Conservation (phyloP, 257 asterid genomes). For the Perilla frutescens region DNA sequence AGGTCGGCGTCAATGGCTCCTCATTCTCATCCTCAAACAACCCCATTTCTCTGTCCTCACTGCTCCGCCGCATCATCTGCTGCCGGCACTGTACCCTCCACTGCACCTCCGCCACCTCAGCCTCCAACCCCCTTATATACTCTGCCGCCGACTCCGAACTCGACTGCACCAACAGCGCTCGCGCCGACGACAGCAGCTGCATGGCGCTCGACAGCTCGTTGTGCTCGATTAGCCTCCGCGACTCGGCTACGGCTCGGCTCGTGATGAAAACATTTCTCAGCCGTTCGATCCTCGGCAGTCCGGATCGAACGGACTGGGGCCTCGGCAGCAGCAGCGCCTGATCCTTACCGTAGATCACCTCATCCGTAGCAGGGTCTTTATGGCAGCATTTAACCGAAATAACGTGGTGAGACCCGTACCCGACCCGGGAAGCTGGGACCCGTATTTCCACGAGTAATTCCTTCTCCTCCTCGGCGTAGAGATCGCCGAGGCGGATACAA, state of each 20-base stretch:
- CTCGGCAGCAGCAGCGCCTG: conserved; percentile 64
- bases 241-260: conserved; percentile 79
- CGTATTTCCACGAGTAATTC: conserved; percentile 67
- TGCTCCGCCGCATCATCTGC: conserved; percentile 40
- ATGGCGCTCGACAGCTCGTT: conserved; percentile 65
- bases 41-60: conserved; percentile 45
- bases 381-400: conserved; percentile 57
- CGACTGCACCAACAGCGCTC: conserved; percentile 63
- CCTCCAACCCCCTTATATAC: conserved; percentile 57
- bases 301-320: conserved; percentile 61
- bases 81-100: conserved; percentile 58
- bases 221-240: conserved; percentile 68
- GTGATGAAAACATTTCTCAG: conserved; percentile 65
- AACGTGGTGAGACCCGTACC: conserved; percentile 69
- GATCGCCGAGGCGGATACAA: conserved; percentile 71
- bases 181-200: conserved; percentile 76
- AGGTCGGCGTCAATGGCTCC: conserved; percentile 77
- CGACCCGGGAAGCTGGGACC: conserved; percentile 54
- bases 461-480: conserved; percentile 84
- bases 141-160: conserved; percentile 54
- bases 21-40: conserved; percentile 60
- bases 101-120: conserved; percentile 69
- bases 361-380: conserved; percentile 68
- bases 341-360: conserved; percentile 54
- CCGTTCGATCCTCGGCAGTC: conserved; percentile 55